These are phyloP conservation scores for Populus euphratica DNA, from an alignment of 345 rosid species.

Conservation along the genomic window DNA sequence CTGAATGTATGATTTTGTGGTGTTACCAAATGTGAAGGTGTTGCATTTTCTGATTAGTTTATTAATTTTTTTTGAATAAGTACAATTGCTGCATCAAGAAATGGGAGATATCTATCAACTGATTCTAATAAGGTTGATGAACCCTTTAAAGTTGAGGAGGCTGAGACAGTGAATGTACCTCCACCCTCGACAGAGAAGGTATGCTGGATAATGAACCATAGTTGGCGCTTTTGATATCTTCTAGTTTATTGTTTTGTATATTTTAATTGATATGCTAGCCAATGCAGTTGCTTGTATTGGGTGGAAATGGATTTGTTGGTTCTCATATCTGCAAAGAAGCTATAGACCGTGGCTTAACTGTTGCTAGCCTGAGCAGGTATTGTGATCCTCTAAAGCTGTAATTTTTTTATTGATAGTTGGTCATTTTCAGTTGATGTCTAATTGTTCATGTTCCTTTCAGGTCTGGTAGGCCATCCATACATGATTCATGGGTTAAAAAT, in stretches of 20 bases:
- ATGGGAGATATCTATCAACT: conserved; percentile 54
- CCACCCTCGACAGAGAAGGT: conserved; percentile 88
- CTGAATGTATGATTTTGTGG: background rate
- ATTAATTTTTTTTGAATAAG: conserved; percentile 14
- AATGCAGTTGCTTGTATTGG: conserved; percentile 83
- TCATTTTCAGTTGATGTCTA: background rate
- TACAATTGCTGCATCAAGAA: conserved; percentile 29
- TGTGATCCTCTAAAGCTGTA: background rate
- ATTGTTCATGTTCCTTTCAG: conserved; percentile 29
- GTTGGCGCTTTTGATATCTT: background rate
- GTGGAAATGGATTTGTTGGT: conserved; percentile 99
- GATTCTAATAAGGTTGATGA: conserved; percentile 78
- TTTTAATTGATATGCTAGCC: conserved; percentile 12
- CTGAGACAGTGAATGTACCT: conserved; percentile 73
- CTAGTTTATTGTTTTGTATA: background rate
- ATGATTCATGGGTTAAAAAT: conserved; percentile 69
- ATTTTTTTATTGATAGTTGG: background rate
- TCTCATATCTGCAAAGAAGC: conserved; percentile 89
- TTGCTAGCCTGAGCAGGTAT: conserved; percentile 97
- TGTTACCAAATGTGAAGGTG: background rate
- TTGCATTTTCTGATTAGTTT: background rate
- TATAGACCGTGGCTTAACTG: conserved; percentile 60
- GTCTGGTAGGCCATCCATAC: conserved; percentile 75
- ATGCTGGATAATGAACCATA: background rate
- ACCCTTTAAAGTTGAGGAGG: conserved; percentile 78